A percentile compares a stretch with the other conserved stretches of the same genome.
phyloP scores from a whole-genome alignment of 192 early-diverging fungal species.

The Helicostylum pulchrum region DNA sequence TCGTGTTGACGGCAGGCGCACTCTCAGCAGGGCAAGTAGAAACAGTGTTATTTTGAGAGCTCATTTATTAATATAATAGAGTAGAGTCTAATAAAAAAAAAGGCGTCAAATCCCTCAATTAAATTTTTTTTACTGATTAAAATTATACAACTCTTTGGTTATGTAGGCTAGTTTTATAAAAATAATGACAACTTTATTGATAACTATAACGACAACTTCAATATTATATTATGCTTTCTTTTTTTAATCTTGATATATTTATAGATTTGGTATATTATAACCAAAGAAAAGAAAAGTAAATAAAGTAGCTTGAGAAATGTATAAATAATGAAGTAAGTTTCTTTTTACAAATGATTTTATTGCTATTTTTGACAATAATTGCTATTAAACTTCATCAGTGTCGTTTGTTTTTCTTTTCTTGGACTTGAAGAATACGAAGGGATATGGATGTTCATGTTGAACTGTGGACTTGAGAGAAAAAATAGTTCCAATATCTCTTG shows the following conservation, averaged over 20 bases:
- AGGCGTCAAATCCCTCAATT: too few species aligned
- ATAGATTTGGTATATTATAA: not conserved
- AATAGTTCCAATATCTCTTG: conserved; percentile 1
- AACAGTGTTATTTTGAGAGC: too few species aligned
- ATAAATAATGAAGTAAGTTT: conserved; percentile 5
- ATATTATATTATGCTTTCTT: not conserved
- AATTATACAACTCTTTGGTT: too few species aligned
- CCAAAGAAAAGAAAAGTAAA: not conserved
- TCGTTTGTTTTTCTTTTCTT: conserved; percentile 5
- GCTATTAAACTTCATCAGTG: conserved; percentile 6
- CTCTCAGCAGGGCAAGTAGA: too few species aligned
- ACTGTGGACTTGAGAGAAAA: conserved; percentile 6
- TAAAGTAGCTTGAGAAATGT: conserved; percentile 3
- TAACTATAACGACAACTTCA: not conserved
- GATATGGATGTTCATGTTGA: conserved; percentile 5
- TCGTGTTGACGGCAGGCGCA: too few species aligned
- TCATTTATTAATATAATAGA: too few species aligned
- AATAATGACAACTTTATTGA: not conserved
- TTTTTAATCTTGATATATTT: not conserved
- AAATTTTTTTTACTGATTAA: too few species aligned
- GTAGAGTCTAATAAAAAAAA: too few species aligned
- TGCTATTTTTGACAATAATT: conserved; percentile 5
- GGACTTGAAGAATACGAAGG: conserved; percentile 5
- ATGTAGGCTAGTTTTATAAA: not conserved
- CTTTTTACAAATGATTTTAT: conserved; percentile 5